Conservation (phyloP, 2,329 filamentous ascomycete genomes). For the Ilyonectria destructans region DNA sequence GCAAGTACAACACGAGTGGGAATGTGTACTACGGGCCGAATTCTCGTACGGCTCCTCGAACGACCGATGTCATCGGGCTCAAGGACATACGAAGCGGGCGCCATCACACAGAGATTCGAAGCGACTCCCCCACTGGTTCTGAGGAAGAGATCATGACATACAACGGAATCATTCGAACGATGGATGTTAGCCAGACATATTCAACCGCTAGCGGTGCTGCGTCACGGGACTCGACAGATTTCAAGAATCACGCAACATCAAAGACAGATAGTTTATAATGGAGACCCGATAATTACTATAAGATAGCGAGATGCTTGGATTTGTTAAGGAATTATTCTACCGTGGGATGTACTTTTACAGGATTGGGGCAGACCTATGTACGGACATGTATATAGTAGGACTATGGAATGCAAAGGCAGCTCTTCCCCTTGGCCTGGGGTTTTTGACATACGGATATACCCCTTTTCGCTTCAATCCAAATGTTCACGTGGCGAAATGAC, state of each 20-base stretch:
- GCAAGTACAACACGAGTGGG: conserved; percentile 28
- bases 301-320: background rate
- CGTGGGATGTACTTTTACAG: background rate
- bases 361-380: background rate
- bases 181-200: conserved; percentile 34
- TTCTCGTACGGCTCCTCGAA: conserved; percentile 25
- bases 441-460: background rate
- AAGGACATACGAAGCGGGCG: conserved; percentile 45
- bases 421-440: background rate
- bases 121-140: conserved; percentile 51
- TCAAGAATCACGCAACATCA: conserved; percentile 14
- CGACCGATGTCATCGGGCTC: conserved; percentile 36
- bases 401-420: background rate
- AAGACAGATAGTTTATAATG: conserved; percentile 13
- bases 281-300: background rate
- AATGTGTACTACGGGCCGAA: conserved; percentile 29
- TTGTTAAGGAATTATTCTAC: background rate
- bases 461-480: conserved; percentile 13
- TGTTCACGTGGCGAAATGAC: conserved; percentile 1
- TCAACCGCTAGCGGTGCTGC: conserved; percentile 16
- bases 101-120: conserved; percentile 52
- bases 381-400: background rate
- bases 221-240: conserved; percentile 18
- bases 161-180: conserved; percentile 52
- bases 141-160: conserved; percentile 59